Conservation (phyloP, 306 rosid genomes). For the Gastrolobium bilobum region DNA sequence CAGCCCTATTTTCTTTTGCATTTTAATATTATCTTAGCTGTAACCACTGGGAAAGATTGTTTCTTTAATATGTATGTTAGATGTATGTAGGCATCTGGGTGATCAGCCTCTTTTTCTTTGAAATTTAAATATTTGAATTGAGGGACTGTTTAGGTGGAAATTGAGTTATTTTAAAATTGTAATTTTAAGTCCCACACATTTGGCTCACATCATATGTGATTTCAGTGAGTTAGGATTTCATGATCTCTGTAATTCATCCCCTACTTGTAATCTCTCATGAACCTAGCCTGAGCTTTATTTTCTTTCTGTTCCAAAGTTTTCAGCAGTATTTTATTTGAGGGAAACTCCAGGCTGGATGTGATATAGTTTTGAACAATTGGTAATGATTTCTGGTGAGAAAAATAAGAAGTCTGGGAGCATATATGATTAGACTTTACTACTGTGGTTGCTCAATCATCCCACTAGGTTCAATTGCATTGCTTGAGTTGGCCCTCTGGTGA, state of each 20-base stretch:
- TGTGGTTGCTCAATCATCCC: conserved; percentile 28
- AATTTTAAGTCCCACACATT: not conserved
- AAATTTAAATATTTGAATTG: conserved; percentile 3
- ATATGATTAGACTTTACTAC: conserved; percentile 16
- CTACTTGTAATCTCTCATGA: not conserved
- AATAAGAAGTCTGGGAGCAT: not conserved
- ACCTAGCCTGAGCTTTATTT: not conserved
- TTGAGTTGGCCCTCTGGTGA: conserved; percentile 14
- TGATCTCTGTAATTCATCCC: not conserved
- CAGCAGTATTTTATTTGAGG: not conserved
- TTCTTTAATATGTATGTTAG: not conserved
- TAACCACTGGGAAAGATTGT: not conserved
- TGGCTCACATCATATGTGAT: not conserved
- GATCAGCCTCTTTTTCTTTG: not conserved
- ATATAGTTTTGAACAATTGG: not conserved
- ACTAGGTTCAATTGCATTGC: not conserved
- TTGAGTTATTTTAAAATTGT: not conserved
- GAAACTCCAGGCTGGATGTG: not conserved
- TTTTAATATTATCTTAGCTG: conserved; percentile 29
- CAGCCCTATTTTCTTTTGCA: conserved; percentile 42
- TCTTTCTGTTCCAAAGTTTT: not conserved
- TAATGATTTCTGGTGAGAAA: conserved; percentile 19
- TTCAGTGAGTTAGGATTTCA: not conserved
- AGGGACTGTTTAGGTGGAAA: not conserved
- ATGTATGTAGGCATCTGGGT: not conserved